These are phyloP conservation scores for Helenozyma baotianmanensis DNA, from an alignment of 805 yeast genomes.

Conservation along the genomic window DNA sequence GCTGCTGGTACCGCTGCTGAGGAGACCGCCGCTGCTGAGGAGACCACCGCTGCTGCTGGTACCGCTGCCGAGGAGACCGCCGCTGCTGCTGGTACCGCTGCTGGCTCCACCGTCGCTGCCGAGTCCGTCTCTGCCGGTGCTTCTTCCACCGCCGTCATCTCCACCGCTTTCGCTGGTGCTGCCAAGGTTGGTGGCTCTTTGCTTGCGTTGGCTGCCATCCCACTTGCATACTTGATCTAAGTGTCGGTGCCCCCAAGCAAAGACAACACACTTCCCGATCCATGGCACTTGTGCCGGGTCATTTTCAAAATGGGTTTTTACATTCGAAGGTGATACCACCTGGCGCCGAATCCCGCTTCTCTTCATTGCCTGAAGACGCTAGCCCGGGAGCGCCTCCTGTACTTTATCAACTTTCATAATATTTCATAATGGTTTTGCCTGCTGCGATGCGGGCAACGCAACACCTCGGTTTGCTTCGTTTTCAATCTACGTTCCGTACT, in stretches of 20 bases:
- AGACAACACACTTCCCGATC: too few relatives aligned
- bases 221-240: conserved; percentile 36
- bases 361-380: too few relatives aligned
- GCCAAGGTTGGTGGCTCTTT: conserved; percentile 22
- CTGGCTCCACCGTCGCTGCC: conserved; percentile 9
- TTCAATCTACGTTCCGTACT: too few relatives aligned
- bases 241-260: conserved; percentile 1
- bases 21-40: conserved; percentile 1
- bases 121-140: conserved; percentile 9
- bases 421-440: conserved; percentile 1
- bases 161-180: conserved; percentile 15
- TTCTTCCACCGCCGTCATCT: conserved; percentile 9
- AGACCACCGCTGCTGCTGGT: conserved; percentile 3
- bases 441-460: too few relatives aligned
- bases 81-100: conserved; percentile 3
- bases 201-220: conserved; percentile 26
- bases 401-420: too few relatives aligned
- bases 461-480: neutral
- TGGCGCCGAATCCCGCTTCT: too few relatives aligned
- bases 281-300: too few relatives aligned
- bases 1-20: conserved; percentile 1
- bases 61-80: conserved; percentile 1
- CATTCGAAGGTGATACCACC: too few relatives aligned
- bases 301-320: too few relatives aligned
- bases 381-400: too few relatives aligned